Percentiles rank a stretch among this genome's conserved stretches.
Evolutionary conservation across 176 grass and related monocot species (phyloP).

Genomic region (Phoenix dactylifera): DNA sequence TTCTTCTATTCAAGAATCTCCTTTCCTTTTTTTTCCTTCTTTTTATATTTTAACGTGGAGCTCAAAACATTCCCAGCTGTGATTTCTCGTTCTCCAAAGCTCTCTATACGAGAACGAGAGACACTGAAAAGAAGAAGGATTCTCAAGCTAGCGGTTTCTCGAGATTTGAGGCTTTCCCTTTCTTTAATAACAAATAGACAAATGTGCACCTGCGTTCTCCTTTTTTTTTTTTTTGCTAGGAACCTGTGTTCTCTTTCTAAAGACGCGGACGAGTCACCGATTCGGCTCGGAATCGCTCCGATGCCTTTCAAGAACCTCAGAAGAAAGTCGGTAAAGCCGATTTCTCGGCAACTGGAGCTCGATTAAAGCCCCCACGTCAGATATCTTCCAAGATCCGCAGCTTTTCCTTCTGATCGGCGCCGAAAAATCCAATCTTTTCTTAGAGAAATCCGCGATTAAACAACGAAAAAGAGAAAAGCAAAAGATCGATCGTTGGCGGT

Average conservation of each 20-base stretch:
- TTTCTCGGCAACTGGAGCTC: slow-evolving; percentile 49
- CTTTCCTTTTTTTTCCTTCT: slow-evolving; percentile 46
- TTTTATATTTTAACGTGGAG: slow-evolving; percentile 33
- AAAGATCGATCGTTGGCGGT: slow-evolving; percentile 1
- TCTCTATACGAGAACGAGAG: not conserved
- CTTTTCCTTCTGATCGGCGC: slow-evolving; percentile 19
- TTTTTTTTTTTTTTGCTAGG: no score
- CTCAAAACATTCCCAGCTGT: slow-evolving; percentile 34
- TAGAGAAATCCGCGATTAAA: not conserved
- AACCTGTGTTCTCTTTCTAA: no score
- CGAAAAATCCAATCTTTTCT: slow-evolving; percentile 14
- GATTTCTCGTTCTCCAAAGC: slow-evolving; percentile 36
- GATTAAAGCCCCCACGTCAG: slow-evolving; percentile 35
- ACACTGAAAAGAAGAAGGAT: slow-evolving; percentile 15
- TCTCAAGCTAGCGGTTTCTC: not conserved
- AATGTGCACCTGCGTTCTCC: no score
- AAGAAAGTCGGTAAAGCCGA: slow-evolving; percentile 33
- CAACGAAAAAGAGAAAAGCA: not conserved
- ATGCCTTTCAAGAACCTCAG: slow-evolving; percentile 2
- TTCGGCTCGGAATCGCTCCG: not conserved
- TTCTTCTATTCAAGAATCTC: slow-evolving; percentile 39
- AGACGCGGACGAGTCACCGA: no score
- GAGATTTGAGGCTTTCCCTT: slow-evolving; percentile 6
- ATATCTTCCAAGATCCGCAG: slow-evolving; percentile 17
- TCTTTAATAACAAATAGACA: no score